Conservation (phyloP, 805 yeast genomes). For the Teunomyces funiuensis region DNA sequence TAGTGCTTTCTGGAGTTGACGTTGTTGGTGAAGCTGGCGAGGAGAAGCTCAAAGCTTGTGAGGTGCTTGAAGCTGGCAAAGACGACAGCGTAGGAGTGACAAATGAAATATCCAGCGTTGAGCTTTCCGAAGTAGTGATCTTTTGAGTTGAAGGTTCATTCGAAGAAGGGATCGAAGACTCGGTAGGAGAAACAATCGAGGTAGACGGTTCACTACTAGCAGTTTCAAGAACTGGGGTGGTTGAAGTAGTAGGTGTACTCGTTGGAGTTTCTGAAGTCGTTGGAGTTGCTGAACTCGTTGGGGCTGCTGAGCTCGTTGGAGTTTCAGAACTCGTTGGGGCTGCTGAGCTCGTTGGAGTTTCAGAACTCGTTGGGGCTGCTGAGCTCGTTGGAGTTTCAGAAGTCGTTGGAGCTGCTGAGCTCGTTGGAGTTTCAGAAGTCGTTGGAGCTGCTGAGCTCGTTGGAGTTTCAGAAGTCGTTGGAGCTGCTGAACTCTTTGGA, state of each 20-base stretch:
- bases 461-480: not conserved
- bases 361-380: not conserved
- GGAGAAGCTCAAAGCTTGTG: too few species aligned
- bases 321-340: slow-evolving; percentile 1
- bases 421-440: not conserved
- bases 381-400: not conserved
- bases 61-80: too few species aligned
- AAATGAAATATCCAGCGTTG: too few species aligned
- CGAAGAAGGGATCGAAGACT: not conserved
- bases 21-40: too few species aligned
- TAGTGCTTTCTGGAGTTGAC: too few species aligned
- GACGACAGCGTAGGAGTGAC: too few species aligned
- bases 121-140: too few species aligned
- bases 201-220: not conserved
- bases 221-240: not conserved
- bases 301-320: not conserved
- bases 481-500: not conserved
- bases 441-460: not conserved
- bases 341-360: not conserved
- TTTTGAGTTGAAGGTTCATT: too few species aligned
- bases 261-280: not conserved
- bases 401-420: not conserved
- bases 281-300: not conserved
- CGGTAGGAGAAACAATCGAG: not conserved
- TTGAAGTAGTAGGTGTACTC: not conserved